phyloP scores from a whole-genome alignment of 768 basidiomycete genomes.

The Tulasnella calospora region DNA sequence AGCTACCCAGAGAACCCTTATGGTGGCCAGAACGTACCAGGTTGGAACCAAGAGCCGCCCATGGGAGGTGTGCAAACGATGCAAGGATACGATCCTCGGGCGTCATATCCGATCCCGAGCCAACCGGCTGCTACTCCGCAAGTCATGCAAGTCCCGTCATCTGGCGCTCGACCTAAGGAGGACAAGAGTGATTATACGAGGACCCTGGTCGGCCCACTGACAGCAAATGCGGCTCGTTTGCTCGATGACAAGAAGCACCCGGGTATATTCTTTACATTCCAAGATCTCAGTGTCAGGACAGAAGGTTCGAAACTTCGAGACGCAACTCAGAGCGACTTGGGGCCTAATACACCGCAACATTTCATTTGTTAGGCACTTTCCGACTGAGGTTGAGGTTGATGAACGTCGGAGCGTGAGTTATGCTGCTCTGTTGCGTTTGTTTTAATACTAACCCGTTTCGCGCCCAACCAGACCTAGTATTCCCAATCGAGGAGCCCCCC shows the following conservation, averaged over 20 bases:
- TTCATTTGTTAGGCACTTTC: slow-evolving; percentile 59
- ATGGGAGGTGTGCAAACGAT: neutral
- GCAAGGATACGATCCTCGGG: slow-evolving; percentile 6
- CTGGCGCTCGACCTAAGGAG: neutral
- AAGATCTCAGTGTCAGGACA: slow-evolving; percentile 87
- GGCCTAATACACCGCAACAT: neutral
- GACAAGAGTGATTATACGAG: slow-evolving; percentile 21
- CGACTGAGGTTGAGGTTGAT: slow-evolving; percentile 80
- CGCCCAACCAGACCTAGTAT: slow-evolving; percentile 54
- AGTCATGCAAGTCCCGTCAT: slow-evolving; percentile 10
- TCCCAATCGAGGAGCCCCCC: slow-evolving; percentile 60
- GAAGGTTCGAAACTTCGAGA: slow-evolving; percentile 54
- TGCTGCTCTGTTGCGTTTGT: neutral
- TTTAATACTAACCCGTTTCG: neutral
- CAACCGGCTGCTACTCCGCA: slow-evolving; percentile 12
- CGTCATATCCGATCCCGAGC: neutral
- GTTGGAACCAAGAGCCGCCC: neutral
- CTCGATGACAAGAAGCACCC: slow-evolving; percentile 77
- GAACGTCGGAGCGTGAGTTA: slow-evolving; percentile 84
- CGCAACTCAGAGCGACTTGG: neutral
- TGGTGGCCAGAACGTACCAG: neutral
- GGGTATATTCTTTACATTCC: slow-evolving; percentile 93
- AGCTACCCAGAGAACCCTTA: neutral
- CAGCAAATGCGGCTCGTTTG: slow-evolving; percentile 78
- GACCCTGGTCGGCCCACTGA: slow-evolving; percentile 75